Percentiles rank a stretch among this genome's conserved stretches.
phyloP scores from a whole-genome alignment of 176 grass and related monocot genomes.

The Musa acuminata region DNA sequence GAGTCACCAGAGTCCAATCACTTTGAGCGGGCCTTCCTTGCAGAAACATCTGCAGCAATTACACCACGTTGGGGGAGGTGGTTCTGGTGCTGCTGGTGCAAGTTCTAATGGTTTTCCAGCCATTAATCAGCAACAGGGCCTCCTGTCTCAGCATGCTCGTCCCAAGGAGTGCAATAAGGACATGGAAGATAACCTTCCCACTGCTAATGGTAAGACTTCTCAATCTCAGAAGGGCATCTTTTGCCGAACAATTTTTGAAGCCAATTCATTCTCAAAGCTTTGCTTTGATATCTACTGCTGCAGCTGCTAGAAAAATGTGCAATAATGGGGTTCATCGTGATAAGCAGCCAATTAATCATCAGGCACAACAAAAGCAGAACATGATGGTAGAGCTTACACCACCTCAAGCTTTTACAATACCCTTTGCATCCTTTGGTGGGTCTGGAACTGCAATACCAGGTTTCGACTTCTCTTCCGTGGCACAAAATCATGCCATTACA shows the following conservation, averaged over 20 bases:
- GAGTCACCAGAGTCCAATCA: conserved; percentile 36
- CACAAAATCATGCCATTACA: conserved; percentile 62
- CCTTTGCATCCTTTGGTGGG: conserved; percentile 52
- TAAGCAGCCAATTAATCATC: conserved; percentile 48
- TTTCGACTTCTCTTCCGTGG: conserved; percentile 75
- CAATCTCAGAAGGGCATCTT: conserved; percentile 49
- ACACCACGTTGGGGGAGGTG: conserved; percentile 25
- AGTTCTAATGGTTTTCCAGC: conserved; percentile 34
- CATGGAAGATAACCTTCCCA: conserved; percentile 28
- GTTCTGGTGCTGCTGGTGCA: conserved; percentile 26
- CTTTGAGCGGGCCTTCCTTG: conserved; percentile 42
- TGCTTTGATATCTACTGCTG: conserved; percentile 40
- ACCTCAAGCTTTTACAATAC: conserved; percentile 82
- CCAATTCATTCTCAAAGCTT: conserved; percentile 63
- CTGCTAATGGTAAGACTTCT: conserved; percentile 39
- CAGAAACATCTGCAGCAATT: conserved; percentile 19
- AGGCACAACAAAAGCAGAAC: conserved; percentile 53
- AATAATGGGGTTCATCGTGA: conserved; percentile 41
- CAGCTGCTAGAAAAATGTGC: conserved; percentile 18
- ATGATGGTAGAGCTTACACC: conserved; percentile 60
- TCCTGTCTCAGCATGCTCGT: conserved; percentile 13
- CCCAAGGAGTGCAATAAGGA: conserved; percentile 45
- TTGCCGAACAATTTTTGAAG: conserved; percentile 45
- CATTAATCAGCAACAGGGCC: conserved; percentile 32
- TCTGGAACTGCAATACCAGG: conserved; percentile 41